Evolutionary conservation across 768 basidiomycete genomes (phyloP).

Genomic region (Russula sp.): DNA sequence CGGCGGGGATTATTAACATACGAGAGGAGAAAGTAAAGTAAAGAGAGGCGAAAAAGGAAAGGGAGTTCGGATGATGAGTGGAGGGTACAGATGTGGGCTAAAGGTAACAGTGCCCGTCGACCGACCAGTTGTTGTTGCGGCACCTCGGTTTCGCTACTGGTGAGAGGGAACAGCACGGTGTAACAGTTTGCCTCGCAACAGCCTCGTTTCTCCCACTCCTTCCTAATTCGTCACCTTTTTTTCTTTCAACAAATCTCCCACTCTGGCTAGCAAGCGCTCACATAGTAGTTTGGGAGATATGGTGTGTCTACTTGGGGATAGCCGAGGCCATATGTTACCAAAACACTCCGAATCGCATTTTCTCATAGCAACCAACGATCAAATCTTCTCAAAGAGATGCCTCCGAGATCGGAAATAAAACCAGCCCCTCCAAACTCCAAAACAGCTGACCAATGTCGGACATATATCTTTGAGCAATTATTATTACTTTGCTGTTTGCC

Average conservation of each 20-base stretch:
- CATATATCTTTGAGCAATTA: no score
- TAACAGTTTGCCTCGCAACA: constrained; percentile 15
- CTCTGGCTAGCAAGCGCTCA: background rate
- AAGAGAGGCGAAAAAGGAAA: background rate
- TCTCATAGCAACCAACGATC: no score
- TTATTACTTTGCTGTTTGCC: no score
- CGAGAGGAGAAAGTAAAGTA: background rate
- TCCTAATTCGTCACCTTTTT: background rate
- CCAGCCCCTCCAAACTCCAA: no score
- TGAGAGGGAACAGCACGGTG: background rate
- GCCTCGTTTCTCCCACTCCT: constrained; percentile 3
- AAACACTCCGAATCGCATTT: no score
- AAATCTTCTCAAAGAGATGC: background rate
- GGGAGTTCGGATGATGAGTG: background rate
- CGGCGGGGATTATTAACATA: constrained; percentile 14
- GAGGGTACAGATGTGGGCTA: background rate
- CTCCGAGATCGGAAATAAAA: no score
- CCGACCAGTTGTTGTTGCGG: background rate
- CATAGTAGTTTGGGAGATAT: no score
- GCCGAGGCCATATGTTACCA: no score
- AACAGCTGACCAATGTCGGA: no score
- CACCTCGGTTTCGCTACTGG: no score
- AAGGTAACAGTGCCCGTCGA: background rate
- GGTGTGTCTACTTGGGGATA: no score
- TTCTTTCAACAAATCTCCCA: background rate